Percentiles rank a stretch among this genome's conserved stretches.
phyloP scores from a whole-genome alignment of 176 grass and related monocot genomes.

The Phoenix roebelenii region DNA sequence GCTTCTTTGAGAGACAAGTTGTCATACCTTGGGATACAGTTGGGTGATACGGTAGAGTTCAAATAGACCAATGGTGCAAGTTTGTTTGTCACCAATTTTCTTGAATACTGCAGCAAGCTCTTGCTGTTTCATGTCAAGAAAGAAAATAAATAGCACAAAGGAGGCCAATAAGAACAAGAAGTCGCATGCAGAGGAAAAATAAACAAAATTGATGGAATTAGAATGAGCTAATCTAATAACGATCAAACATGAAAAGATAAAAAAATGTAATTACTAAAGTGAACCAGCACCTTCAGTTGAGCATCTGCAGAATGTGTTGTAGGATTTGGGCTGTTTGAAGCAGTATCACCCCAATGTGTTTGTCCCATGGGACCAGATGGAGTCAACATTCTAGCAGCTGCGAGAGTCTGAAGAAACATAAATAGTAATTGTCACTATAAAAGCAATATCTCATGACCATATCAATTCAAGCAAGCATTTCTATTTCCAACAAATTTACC shows the following conservation, averaged over 20 bases:
- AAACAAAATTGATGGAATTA: neutral
- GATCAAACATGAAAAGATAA: neutral
- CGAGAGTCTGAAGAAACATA: constrained; percentile 54
- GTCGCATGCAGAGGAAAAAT: neutral
- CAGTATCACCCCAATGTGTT: constrained; percentile 88
- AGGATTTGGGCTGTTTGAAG: constrained; percentile 63
- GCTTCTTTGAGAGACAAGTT: too few species aligned
- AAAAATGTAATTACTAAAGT: neutral
- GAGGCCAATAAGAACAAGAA: neutral
- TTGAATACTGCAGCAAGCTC: constrained; percentile 99
- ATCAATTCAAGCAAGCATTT: too few species aligned
- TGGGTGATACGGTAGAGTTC: constrained; percentile 94
- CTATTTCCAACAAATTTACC: constrained; percentile 24
- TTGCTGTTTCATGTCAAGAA: constrained; percentile 53
- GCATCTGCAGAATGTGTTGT: constrained; percentile 73
- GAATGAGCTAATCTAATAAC: constrained; percentile 2
- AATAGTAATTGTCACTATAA: too few species aligned
- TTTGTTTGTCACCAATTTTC: constrained; percentile 99
- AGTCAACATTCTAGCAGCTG: constrained; percentile 95
- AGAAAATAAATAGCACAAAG: constrained; percentile 1
- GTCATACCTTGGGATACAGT: constrained; percentile 80
- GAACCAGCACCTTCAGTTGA: constrained; percentile 62
- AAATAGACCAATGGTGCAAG: constrained; percentile 86
- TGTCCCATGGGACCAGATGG: constrained; percentile 92
- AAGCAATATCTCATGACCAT: too few species aligned